Evolutionary conservation across 129 eudicot species (phyloP).

Genomic region (Centaurea solstitialis): DNA sequence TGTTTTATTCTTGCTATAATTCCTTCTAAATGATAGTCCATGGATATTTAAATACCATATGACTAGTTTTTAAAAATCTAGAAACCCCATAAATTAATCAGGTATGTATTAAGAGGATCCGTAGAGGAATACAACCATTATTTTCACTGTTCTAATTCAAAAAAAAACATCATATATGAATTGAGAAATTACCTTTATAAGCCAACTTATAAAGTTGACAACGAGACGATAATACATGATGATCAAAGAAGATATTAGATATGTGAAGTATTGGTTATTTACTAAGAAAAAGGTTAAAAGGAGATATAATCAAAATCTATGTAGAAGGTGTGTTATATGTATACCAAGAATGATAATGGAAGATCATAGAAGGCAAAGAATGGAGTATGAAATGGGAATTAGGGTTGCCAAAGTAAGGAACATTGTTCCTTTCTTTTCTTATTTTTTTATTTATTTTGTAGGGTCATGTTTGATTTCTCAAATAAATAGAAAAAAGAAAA

Average conservation of each 20-base stretch:
- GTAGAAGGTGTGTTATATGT: background rate
- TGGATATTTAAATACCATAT: background rate
- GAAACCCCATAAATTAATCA: background rate
- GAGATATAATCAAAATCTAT: background rate
- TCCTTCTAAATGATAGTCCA: no score
- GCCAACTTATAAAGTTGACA: conserved; percentile 13
- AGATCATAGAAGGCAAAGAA: conserved; percentile 21
- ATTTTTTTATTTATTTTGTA: background rate
- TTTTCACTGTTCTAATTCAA: background rate
- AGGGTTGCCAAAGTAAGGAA: conserved; percentile 9
- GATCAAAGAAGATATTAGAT: background rate
- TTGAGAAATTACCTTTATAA: conserved; percentile 12
- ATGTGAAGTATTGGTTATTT: background rate
- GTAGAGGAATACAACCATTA: background rate
- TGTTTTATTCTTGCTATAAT: no score
- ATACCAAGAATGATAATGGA: conserved; percentile 1
- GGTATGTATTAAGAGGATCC: background rate
- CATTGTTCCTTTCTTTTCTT: conserved; percentile 2
- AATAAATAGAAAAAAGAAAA: background rate
- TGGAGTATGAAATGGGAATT: conserved; percentile 17
- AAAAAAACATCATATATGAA: background rate
- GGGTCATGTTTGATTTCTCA: conserved; percentile 5
- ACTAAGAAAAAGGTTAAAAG: background rate
- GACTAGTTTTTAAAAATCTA: background rate
- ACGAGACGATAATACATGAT: conserved; percentile 18